Evolutionary conservation across 768 basidiomycete genomes (phyloP).

Genomic region (Collybia sp.): DNA sequence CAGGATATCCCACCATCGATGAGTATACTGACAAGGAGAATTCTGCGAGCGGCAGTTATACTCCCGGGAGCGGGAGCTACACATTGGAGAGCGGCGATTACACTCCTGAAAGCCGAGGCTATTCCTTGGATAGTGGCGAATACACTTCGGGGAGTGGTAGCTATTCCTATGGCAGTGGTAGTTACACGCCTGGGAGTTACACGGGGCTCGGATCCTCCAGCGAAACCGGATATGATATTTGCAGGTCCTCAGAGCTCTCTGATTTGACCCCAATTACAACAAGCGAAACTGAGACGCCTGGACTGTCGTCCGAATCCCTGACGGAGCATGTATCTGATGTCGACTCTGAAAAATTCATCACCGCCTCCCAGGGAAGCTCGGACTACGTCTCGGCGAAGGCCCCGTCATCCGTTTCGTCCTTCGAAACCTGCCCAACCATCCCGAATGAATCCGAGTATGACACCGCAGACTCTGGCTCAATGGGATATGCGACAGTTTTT

Average conservation of each 20-base stretch:
- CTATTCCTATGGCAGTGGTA: conserved; percentile 7
- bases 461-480: conserved; percentile 22
- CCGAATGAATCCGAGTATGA: conserved; percentile 43
- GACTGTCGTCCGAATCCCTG: conserved; percentile 26
- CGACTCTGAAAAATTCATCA: conserved; percentile 35
- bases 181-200: conserved; percentile 7
- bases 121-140: conserved; percentile 18
- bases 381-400: conserved; percentile 42
- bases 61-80: conserved; percentile 21
- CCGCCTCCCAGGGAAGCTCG: conserved; percentile 45
- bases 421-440: conserved; percentile 55
- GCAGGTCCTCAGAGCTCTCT: conserved; percentile 46
- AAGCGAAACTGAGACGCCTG: conserved; percentile 23
- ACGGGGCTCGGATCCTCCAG: conserved; percentile 34
- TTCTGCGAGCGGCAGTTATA: conserved; percentile 18
- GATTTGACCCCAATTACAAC: conserved; percentile 31
- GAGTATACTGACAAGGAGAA: conserved; percentile 59
- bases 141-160: conserved; percentile 20
- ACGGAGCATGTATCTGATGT: conserved; percentile 25
- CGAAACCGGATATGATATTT: conserved; percentile 52
- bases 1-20: conserved; percentile 26
- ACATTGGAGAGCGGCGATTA: conserved; percentile 12
- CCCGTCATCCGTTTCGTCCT: conserved; percentile 44
- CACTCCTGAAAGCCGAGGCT: conserved; percentile 8
- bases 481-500: conserved; percentile 22